Conservation (phyloP, 495 filamentous ascomycete species). For the Aspergillus nanangensis region DNA sequence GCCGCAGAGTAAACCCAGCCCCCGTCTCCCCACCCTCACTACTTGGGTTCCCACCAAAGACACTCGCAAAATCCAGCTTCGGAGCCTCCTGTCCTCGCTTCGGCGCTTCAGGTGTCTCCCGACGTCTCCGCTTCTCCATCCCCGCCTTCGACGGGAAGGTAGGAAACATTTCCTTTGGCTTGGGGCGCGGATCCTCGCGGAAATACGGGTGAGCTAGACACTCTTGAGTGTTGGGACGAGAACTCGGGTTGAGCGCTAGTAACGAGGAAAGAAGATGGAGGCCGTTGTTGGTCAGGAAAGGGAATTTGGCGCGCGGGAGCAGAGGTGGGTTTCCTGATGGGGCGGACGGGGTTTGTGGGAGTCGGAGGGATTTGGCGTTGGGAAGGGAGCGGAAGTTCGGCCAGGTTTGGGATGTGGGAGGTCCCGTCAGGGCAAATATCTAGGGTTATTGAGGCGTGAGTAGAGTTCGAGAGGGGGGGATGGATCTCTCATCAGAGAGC, state of each 20-base stretch:
- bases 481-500: no score
- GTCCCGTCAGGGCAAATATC: conserved; percentile 87
- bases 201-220: conserved; percentile 82
- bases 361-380: conserved; percentile 79
- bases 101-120: conserved; percentile 83
- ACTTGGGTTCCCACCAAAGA: conserved; percentile 66
- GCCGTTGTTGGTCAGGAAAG: conserved; percentile 74
- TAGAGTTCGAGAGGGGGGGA: no score
- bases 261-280: conserved; percentile 61
- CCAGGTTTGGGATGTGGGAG: conserved; percentile 85
- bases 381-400: conserved; percentile 83
- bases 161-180: conserved; percentile 81
- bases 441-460: no score
- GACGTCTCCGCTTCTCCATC: conserved; percentile 73
- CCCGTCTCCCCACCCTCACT: conserved; percentile 71
- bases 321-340: conserved; percentile 22
- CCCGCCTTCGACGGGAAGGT: conserved; percentile 94
- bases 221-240: conserved; percentile 64
- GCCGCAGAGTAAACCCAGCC: conserved; percentile 74
- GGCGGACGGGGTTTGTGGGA: conserved; percentile 51
- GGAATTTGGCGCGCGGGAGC: conserved; percentile 65
- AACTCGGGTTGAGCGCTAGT: conserved; percentile 69
- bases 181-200: conserved; percentile 80
- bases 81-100: conserved; percentile 67
- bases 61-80: conserved; percentile 63